Evolutionary conservation across 352 stramenopile genomes (phyloP).

Genomic region (Phytophthora pisi): DNA sequence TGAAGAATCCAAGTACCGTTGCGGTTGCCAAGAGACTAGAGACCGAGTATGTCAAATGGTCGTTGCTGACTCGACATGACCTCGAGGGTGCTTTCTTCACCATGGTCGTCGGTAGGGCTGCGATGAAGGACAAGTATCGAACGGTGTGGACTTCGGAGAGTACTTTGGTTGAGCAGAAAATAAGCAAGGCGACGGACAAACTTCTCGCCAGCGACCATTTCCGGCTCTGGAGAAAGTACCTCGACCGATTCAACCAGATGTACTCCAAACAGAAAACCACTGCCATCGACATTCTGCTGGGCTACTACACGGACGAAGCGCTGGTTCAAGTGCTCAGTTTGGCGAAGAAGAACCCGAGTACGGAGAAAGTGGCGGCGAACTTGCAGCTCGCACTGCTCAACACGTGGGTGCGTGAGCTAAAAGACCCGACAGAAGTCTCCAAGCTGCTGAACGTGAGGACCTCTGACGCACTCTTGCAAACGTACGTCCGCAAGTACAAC

Average conservation of each 20-base stretch:
- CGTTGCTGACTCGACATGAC: neutral
- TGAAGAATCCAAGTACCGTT: neutral
- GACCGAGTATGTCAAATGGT: neutral
- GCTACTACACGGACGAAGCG: neutral
- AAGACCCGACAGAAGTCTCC: neutral
- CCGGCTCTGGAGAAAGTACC: neutral
- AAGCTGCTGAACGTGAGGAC: neutral
- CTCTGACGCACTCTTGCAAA: neutral
- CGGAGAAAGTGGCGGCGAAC: conserved; percentile 12
- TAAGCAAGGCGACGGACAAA: neutral
- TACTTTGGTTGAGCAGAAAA: neutral
- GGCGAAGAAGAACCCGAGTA: neutral
- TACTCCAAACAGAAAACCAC: conserved; percentile 4
- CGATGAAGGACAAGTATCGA: neutral
- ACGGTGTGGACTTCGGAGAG: too few relatives aligned
- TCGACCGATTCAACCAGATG: neutral
- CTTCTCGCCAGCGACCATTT: neutral
- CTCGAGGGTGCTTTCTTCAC: neutral
- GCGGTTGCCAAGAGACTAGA: neutral
- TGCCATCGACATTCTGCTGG: neutral
- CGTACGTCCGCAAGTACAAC: neutral
- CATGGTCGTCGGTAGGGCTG: neutral
- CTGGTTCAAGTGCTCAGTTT: neutral
- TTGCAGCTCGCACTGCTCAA: conserved; percentile 51
- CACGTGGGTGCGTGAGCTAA: conserved; percentile 8